Conservation (phyloP, 495 filamentous ascomycete genomes). For the Tuber aestivum region DNA sequence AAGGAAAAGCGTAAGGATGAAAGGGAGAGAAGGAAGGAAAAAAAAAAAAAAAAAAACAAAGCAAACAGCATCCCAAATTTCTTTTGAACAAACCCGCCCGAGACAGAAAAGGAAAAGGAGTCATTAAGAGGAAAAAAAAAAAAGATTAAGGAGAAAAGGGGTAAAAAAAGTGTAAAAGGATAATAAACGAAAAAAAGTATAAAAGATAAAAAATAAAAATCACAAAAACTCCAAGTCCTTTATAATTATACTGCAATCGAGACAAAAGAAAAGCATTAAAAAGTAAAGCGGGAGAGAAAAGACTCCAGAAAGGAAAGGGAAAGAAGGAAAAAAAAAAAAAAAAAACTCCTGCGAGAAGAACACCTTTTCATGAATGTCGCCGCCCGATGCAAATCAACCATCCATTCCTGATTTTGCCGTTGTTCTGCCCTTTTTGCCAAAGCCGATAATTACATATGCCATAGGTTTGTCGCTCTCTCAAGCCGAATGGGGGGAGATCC, state of each 20-base stretch:
- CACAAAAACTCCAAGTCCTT: constrained; percentile 35
- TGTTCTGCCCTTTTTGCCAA: constrained; percentile 25
- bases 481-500: constrained; percentile 5
- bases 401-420: constrained; percentile 20
- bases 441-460: constrained; percentile 32
- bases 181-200: constrained; percentile 21
- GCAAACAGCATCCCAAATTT: neutral
- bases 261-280: constrained; percentile 12
- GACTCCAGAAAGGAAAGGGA: neutral
- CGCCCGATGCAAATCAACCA: constrained; percentile 33
- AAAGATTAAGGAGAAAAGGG: constrained; percentile 29
- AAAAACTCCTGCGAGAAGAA: constrained; percentile 37
- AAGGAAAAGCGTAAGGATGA: neutral
- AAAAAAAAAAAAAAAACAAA: neutral
- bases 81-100: constrained; percentile 25
- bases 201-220: constrained; percentile 13
- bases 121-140: constrained; percentile 14
- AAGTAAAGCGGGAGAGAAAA: neutral
- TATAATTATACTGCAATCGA: neutral
- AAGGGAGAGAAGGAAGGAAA: neutral
- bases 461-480: constrained; percentile 8
- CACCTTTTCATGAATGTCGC: constrained; percentile 31
- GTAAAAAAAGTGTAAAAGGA: constrained; percentile 24
- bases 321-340: neutral
- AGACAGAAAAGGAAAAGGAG: constrained; percentile 20